Evolutionary conservation across 129 eudicot genomes (phyloP).

Genomic region (Centaurea solstitialis): DNA sequence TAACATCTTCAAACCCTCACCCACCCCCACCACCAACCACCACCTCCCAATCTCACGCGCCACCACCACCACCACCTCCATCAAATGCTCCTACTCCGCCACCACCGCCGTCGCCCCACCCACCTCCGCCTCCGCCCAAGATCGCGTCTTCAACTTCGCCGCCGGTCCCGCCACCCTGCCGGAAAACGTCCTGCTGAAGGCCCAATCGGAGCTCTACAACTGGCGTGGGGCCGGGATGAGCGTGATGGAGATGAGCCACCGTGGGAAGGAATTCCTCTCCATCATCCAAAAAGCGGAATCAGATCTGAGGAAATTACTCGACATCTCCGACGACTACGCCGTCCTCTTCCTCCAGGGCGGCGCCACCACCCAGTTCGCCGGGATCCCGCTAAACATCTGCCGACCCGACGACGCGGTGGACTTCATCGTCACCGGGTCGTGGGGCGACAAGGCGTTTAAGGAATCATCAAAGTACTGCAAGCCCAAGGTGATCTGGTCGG

Average conservation of each 20-base stretch:
- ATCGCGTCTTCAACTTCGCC: conserved; percentile 92
- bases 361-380: conserved; percentile 95
- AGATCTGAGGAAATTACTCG: conserved; percentile 66
- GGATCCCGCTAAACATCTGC: conserved; percentile 74
- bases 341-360: conserved; percentile 97
- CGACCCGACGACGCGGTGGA: conserved; percentile 65
- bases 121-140: conserved; percentile 46
- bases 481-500: conserved; percentile 70
- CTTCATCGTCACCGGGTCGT: conserved; percentile 91
- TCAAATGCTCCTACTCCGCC: conserved; percentile 60
- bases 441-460: conserved; percentile 94
- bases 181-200: conserved; percentile 73
- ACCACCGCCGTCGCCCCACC: conserved; percentile 36
- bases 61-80: conserved; percentile 27
- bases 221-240: conserved; percentile 93
- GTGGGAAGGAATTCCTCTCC: conserved; percentile 87
- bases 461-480: conserved; percentile 76
- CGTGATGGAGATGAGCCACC: conserved; percentile 97
- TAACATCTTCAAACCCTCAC: conserved; percentile 32
- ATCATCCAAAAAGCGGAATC: conserved; percentile 86
- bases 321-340: conserved; percentile 59
- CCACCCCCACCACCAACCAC: conserved; percentile 18
- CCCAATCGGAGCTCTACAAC: conserved; percentile 81
- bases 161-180: conserved; percentile 98
- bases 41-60: conserved; percentile 35